Conservation (phyloP, 2,329 filamentous ascomycete genomes). For the Cladophialophora psammophila region DNA sequence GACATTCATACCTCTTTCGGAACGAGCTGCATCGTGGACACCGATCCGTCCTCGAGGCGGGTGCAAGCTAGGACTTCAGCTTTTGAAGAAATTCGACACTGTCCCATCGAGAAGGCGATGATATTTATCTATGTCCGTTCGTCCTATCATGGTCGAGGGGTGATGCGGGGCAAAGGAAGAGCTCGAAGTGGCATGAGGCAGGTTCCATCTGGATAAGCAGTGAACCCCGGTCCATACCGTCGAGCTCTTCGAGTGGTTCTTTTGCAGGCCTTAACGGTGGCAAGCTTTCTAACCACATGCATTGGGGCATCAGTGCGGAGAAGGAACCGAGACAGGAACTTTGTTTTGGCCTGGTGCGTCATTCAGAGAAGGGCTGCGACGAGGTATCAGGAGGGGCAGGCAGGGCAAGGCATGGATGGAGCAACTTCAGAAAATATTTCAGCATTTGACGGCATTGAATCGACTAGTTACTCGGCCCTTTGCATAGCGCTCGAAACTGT, state of each 20-base stretch:
- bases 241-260: background rate
- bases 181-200: constrained; percentile 17
- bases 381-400: background rate
- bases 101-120: background rate
- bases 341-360: constrained; percentile 24
- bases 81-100: background rate
- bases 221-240: background rate
- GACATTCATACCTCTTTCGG: constrained; percentile 52
- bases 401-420: background rate
- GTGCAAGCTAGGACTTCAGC: constrained; percentile 4
- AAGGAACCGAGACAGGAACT: constrained; percentile 22
- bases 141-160: constrained; percentile 32
- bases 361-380: background rate
- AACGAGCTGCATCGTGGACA: constrained; percentile 52
- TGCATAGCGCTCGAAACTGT: constrained; percentile 1
- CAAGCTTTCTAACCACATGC: background rate
- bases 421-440: background rate
- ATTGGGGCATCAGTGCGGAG: constrained; percentile 10
- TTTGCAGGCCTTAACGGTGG: background rate
- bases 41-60: background rate
- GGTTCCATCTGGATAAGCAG: constrained; percentile 3
- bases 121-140: constrained; percentile 25
- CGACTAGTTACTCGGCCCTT: constrained; percentile 4
- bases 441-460: background rate
- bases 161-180: constrained; percentile 32